Percentiles rank a stretch among this genome's conserved stretches.
Conservation (phyloP, 2,329 filamentous ascomycete species). For the Bertia moriformis region DNA sequence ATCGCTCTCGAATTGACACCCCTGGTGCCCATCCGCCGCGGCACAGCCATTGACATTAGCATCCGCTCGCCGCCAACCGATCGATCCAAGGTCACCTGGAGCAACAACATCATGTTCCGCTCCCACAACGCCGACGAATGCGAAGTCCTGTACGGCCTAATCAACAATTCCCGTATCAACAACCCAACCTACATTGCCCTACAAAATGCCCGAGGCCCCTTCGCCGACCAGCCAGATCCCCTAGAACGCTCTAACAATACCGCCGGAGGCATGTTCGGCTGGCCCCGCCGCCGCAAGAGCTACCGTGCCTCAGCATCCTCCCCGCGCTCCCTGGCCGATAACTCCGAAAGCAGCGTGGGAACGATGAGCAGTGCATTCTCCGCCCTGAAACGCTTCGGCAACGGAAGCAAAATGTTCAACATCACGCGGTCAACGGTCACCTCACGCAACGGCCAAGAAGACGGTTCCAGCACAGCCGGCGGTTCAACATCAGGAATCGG, state of each 20-base stretch:
- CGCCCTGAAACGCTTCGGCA: constrained; percentile 7
- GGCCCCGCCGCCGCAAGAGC: constrained; percentile 6
- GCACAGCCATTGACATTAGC: constrained; percentile 55
- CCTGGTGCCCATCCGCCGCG: constrained; percentile 48
- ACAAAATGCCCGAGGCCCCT: background rate
- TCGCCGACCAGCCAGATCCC: background rate
- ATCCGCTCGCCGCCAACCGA: constrained; percentile 50
- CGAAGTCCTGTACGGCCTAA: constrained; percentile 44
- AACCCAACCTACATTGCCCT: constrained; percentile 1
- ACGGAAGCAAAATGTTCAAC: constrained; percentile 8
- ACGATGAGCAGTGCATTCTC: constrained; percentile 2
- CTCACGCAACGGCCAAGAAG: constrained; percentile 18
- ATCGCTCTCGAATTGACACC: constrained; percentile 48
- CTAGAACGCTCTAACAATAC: constrained; percentile 20
- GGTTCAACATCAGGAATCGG: background rate
- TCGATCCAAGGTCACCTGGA: constrained; percentile 28
- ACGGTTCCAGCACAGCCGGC: constrained; percentile 23
- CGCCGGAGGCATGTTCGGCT: constrained; percentile 26
- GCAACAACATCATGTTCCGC: constrained; percentile 56
- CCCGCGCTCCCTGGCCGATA: constrained; percentile 1
- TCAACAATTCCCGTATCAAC: constrained; percentile 55
- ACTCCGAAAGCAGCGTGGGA: constrained; percentile 6
- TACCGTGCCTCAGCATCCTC: background rate
- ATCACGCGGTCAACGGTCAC: constrained; percentile 11
- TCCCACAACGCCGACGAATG: constrained; percentile 48